Percentiles rank a stretch among this genome's conserved stretches.
These are phyloP conservation scores for Phyllosticta ampelicida DNA, from an alignment of 2,329 filamentous ascomycete genomes.

Conservation along the genomic window DNA sequence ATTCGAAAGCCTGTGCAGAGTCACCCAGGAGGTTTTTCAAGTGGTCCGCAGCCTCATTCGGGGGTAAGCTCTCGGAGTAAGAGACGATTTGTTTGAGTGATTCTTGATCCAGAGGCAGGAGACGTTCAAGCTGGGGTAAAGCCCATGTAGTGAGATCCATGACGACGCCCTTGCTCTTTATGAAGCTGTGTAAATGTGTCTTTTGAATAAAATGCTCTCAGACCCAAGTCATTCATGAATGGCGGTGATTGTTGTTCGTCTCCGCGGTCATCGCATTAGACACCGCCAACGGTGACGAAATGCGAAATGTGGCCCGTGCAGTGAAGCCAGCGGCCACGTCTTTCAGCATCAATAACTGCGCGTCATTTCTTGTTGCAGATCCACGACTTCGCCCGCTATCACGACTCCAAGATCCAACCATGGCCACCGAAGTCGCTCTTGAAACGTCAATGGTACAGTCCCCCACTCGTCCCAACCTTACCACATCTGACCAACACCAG, in stretches of 20 bases:
- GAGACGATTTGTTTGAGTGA: conserved; percentile 76
- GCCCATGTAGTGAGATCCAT: conserved; percentile 45
- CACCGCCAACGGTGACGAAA: background rate
- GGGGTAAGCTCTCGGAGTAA: conserved; percentile 68
- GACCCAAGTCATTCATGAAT: background rate
- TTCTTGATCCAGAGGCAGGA: conserved; percentile 76
- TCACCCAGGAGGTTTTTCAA: conserved; percentile 83
- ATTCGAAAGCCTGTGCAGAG: conserved; percentile 61
- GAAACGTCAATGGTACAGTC: conserved; percentile 70
- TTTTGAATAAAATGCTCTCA: background rate
- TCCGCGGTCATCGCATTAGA: background rate
- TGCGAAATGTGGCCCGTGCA: background rate
- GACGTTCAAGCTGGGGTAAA: conserved; percentile 59
- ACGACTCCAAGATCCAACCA: too few species aligned
- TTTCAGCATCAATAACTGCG: background rate
- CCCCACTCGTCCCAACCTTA: background rate
- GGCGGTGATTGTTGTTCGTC: background rate
- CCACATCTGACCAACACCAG: conserved; percentile 34
- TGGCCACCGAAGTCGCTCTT: conserved; percentile 69
- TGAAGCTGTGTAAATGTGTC: background rate
- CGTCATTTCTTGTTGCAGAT: too few species aligned
- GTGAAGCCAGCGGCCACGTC: background rate
- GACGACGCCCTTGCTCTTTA: background rate
- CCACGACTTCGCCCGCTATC: too few species aligned
- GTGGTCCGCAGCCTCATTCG: conserved; percentile 68